Evolutionary conservation across 768 basidiomycete genomes (phyloP), one percentile per base, ranked within the genome.

Genomic region (Leccinum fibrillosum): DNA sequence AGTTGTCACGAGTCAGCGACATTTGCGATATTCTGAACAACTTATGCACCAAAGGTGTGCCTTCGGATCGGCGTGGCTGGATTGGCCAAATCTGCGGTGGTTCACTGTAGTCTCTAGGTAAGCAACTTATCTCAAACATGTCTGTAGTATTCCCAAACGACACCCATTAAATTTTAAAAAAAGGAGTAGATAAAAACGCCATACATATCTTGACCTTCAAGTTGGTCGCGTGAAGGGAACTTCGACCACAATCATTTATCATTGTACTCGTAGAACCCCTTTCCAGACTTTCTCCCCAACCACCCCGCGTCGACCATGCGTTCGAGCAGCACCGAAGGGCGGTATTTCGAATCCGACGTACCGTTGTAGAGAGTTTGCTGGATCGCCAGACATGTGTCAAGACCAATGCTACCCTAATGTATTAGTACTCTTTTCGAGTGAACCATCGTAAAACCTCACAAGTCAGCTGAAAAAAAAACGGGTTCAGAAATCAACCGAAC

Each of bases 221-320:
- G 3, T 17, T 39, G 37, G 2, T 8, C 37, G 37, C 17, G 15
- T 25, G 23, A 42, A 9, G 4, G n/a, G 0, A 15, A 19, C 9
- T 28, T 28, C 11, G 42, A 44, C 11, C 0, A 11, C 13, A 1
- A 34, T 63, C 57, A 68, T n/a, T 55, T 15, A 5, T 69, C 63
- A 0, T 68, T 61, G 66, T 97, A 97, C 62, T 95, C 92, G 67
- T 97, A 98, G 73, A 98, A 98, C 17, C 95, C 94, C 72, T 89
- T 93, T 4, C 94, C 94, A 57, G 83, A 92, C 80, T 96, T 96
- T 79, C 81, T 88, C 11, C 96, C 96, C 53, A 90, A 80, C 91
- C 92, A 98, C 52, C 89, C 87, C 19, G 96, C 96, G 69, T 96
- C 92, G 5, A 98, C 96, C 96, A 98, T 98, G 35, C 93, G 82